Evolutionary conservation across 2,329 filamentous ascomycete genomes (phyloP).

Genomic region (Tolypocladium guangdongense): DNA sequence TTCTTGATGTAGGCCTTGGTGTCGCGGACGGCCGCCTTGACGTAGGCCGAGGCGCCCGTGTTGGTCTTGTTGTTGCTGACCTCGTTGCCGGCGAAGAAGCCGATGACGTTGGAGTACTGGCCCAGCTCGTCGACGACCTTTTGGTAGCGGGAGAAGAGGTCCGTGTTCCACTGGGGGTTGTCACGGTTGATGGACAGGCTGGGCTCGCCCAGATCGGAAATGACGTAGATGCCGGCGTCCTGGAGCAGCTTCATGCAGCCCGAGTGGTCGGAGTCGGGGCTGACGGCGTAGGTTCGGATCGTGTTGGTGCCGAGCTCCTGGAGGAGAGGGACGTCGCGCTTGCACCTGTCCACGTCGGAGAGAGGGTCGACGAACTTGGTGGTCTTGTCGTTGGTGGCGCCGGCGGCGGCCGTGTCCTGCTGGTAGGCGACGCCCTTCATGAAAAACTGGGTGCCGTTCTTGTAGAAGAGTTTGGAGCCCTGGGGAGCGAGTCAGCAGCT

Average conservation of each 20-base stretch:
- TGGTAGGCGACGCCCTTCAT: constrained; percentile 95
- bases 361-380: constrained; percentile 72
- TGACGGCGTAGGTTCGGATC: constrained; percentile 89
- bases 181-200: constrained; percentile 75
- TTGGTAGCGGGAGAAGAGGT: constrained; percentile 72
- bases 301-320: constrained; percentile 74
- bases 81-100: constrained; percentile 98
- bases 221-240: constrained; percentile 85
- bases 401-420: constrained; percentile 55
- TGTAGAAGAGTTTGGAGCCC: constrained; percentile 84
- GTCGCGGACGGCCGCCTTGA: constrained; percentile 96
- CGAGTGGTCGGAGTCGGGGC: constrained; percentile 67
- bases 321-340: constrained; percentile 77
- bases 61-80: constrained; percentile 84
- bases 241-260: constrained; percentile 76
- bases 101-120: constrained; percentile 82
- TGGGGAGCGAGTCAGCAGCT: constrained; percentile 18
- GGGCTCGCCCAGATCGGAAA: constrained; percentile 83
- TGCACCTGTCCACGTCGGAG: constrained; percentile 58
- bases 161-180: constrained; percentile 65
- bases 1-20: constrained; percentile 86
- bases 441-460: constrained; percentile 58
- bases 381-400: constrained; percentile 31
- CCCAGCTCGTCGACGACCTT: constrained; percentile 70
- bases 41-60: constrained; percentile 81